Base-by-base conservation (phyloP, 192 early-diverging fungal genomes). In the Piromyces finnis region DNA sequence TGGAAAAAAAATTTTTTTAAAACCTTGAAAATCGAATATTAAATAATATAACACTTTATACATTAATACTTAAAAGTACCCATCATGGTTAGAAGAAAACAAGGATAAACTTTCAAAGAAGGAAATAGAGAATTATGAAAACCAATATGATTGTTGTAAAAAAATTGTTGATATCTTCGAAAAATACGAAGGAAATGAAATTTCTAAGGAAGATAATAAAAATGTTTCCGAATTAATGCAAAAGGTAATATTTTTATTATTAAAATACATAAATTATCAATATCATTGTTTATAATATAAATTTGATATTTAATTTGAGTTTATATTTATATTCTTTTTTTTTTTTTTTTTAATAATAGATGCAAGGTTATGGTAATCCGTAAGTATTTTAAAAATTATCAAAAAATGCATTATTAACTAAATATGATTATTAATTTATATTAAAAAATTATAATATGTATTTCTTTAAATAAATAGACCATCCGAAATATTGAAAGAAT, bases 311-410 rank as follows among this genome's bases (percentile, higher is more conserved):
- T n/a, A n/a, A n/a, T n/a, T n/a, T n/a, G n/a, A n/a, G n/a, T n/a
- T n/a, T n/a, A n/a, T n/a, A n/a, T 85, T 5, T 79, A 78, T 39
- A 37, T 26, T 59, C 80, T 83, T 14, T 77, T 77, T 29, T 78
- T n/a, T 59, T n/a, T 77, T 79, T 12, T 37, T 37, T 12, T 37
- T 37, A 37, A 12, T 51, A 29, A 77, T 82, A 94, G 91, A 96
- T 99, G 94, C 97, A 99, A 91, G 95, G 96, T 41, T 92, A 89
- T 77, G 98, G 98, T 35, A 95, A 98, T 82, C 98, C 98, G 28
- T 68, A 68, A 68, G 51, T 68, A 68, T n/a, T 51, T 51, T 15
- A 35, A 35, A 7, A 35, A 35, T 7, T 35, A 35, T 35, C 12
- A 35, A 7, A 35, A 7, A 35, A 7, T 35, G 12, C 12, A 12